Evolutionary conservation across 371 early-diverging fungal genomes (phyloP).

Genomic region (Lichtheimia ramosa): DNA sequence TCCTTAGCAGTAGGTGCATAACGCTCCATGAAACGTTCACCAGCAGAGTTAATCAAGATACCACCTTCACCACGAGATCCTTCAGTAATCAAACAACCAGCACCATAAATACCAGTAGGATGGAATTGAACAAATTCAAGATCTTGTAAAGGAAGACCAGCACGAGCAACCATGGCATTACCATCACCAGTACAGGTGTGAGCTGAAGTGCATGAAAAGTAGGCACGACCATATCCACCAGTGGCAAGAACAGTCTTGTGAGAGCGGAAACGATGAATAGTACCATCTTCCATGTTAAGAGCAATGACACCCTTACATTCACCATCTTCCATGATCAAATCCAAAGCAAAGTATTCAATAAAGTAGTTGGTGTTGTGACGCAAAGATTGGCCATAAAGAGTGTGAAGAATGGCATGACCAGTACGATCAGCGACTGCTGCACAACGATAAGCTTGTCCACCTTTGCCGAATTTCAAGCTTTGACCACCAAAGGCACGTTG

Average conservation of each 20-base stretch:
- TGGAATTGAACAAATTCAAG: constrained; percentile 98
- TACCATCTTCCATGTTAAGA: constrained; percentile 96
- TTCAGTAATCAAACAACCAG: constrained; percentile 97
- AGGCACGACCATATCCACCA: constrained; percentile 98
- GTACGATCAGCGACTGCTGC: constrained; percentile 98
- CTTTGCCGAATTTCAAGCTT: constrained; percentile 91
- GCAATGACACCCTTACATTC: constrained; percentile 96
- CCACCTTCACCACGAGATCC: constrained; percentile 98
- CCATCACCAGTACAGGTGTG: constrained; percentile 99
- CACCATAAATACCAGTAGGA: constrained; percentile 97
- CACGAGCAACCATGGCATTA: constrained; percentile 92
- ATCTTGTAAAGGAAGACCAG: constrained; percentile 92
- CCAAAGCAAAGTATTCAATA: constrained; percentile 98
- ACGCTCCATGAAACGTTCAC: constrained; percentile 98
- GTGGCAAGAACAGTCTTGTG: constrained; percentile 99
- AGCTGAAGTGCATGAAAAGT: constrained; percentile 97
- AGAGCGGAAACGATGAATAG: constrained; percentile 94
- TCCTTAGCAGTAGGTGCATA: constrained; percentile 99
- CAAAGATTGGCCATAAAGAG: constrained; percentile 95
- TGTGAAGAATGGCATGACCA: constrained; percentile 96
- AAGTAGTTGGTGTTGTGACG: constrained; percentile 95
- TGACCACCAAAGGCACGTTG: constrained; percentile 99
- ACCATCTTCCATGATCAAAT: constrained; percentile 97
- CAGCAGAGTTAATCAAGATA: constrained; percentile 87
- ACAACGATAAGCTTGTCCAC: constrained; percentile 96